phyloP scores from a whole-genome alignment of 306 rosid species.

The Sechiopsis laciniata region DNA sequence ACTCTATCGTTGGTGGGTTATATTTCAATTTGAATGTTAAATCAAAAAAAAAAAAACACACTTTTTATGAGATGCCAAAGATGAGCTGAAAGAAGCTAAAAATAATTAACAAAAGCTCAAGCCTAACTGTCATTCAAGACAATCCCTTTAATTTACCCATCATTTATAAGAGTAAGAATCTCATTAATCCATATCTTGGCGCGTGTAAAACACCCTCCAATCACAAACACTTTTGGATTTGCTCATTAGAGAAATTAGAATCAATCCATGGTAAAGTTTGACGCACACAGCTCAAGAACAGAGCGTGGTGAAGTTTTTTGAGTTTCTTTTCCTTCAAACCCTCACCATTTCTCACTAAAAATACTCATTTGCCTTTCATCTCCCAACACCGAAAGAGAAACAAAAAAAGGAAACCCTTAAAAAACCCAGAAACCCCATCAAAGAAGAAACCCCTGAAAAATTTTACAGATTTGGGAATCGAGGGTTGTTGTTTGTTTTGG shows the following conservation, averaged over 20 bases:
- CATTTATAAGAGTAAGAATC: background rate
- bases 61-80: background rate
- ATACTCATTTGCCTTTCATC: background rate
- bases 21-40: no score
- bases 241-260: background rate
- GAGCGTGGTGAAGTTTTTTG: background rate
- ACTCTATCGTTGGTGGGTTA: no score
- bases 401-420: background rate
- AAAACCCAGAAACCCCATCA: background rate
- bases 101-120: background rate
- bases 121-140: background rate
- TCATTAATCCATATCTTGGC: background rate
- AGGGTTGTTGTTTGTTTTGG: background rate
- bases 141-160: background rate
- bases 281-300: background rate
- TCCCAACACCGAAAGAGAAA: constrained; percentile 9
- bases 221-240: background rate
- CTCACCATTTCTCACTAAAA: background rate
- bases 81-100: background rate
- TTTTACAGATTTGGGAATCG: constrained; percentile 1
- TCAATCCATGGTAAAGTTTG: background rate
- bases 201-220: background rate
- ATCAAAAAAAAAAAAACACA: no score
- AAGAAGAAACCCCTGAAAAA: background rate
- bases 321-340: background rate